Conservation (phyloP, 306 rosid species). For the Rosa lucieae region DNA sequence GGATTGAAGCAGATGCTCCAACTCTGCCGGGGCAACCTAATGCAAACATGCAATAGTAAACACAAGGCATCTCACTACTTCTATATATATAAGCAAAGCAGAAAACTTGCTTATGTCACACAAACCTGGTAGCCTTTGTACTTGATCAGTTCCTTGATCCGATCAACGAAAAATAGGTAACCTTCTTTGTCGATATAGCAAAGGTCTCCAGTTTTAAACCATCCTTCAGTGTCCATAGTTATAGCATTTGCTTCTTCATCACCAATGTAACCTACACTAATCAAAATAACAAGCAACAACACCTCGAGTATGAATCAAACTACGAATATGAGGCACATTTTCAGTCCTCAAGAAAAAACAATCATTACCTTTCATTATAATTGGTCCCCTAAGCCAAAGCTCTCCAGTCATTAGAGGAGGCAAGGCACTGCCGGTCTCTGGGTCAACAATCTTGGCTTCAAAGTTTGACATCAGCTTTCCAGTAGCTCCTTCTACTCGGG, state of each 20-base stretch:
- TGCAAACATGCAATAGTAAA: neutral
- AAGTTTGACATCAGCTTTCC: constrained; percentile 21
- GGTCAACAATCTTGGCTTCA: constrained; percentile 30
- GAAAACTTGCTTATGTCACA: neutral
- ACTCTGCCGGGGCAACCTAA: constrained; percentile 75
- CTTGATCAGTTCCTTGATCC: constrained; percentile 38
- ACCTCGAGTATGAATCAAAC: neutral
- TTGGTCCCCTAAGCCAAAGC: constrained; percentile 32
- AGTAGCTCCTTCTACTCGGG: constrained; percentile 19
- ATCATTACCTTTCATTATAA: constrained; percentile 27
- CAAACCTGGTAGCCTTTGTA: constrained; percentile 39
- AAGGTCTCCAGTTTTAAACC: constrained; percentile 40
- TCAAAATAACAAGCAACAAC: neutral
- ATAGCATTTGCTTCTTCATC: constrained; percentile 26
- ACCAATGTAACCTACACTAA: constrained; percentile 28
- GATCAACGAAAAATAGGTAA: constrained; percentile 27
- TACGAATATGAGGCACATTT: neutral
- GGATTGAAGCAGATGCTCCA: constrained; percentile 61
- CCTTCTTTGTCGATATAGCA: constrained; percentile 33
- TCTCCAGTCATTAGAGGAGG: constrained; percentile 30
- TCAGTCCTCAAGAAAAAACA: neutral
- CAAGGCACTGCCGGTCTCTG: constrained; percentile 16
- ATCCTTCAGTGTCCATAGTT: constrained; percentile 27
- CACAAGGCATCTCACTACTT: neutral
- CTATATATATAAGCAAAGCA: neutral